These are phyloP conservation scores for Chalara sp. DNA, from an alignment of 2,329 filamentous ascomycete genomes.

Conservation along the genomic window DNA sequence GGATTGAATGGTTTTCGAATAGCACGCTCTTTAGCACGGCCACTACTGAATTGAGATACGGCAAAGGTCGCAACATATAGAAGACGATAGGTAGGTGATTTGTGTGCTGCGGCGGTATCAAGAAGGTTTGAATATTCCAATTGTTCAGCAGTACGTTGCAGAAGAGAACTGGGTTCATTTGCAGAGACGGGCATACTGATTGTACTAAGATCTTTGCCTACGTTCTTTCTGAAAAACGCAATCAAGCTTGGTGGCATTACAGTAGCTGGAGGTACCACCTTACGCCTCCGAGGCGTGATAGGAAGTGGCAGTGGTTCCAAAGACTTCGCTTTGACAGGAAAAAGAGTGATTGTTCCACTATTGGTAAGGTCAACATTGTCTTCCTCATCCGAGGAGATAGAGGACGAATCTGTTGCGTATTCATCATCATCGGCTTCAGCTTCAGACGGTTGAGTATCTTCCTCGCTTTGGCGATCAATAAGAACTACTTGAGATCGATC, in stretches of 20 bases:
- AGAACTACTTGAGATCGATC: conserved; percentile 61
- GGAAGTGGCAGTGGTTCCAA: conserved; percentile 71
- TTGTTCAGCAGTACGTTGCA: conserved; percentile 86
- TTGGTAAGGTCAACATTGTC: conserved; percentile 39
- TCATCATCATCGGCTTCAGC: conserved; percentile 39
- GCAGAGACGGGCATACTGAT: conserved; percentile 97
- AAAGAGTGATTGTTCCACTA: conserved; percentile 61
- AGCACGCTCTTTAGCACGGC: conserved; percentile 79
- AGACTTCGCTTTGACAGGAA: conserved; percentile 69
- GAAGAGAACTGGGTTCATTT: conserved; percentile 83
- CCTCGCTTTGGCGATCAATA: conserved; percentile 67
- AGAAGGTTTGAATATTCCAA: conserved; percentile 85
- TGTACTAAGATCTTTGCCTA: conserved; percentile 92
- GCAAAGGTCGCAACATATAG: conserved; percentile 87
- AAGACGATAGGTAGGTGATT: conserved; percentile 60
- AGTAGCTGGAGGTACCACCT: conserved; percentile 64
- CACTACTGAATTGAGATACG: conserved; percentile 75
- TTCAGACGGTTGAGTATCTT: conserved; percentile 52
- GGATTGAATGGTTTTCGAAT: conserved; percentile 97
- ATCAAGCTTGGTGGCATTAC: conserved; percentile 85
- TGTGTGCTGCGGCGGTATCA: conserved; percentile 62
- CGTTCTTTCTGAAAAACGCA: conserved; percentile 91
- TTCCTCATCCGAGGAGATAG: conserved; percentile 51
- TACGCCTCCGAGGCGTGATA: conserved; percentile 57
- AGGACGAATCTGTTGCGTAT: conserved; percentile 43